phyloP scores from a whole-genome alignment of 306 rosid genomes.

The Lathyrus tuberosus region DNA sequence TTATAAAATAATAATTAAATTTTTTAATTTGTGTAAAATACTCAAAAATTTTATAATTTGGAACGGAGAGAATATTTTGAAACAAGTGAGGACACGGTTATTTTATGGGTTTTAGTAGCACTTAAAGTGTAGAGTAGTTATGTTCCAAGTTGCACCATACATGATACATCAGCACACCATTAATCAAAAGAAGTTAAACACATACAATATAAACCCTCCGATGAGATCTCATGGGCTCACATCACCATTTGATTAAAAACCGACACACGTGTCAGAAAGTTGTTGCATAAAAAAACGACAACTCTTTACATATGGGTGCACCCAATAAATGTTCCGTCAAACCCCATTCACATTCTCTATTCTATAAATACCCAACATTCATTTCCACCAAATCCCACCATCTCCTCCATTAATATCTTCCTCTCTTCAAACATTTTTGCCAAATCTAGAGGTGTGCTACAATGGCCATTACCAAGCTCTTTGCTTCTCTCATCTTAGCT shows the following conservation, averaged over 20 bases:
- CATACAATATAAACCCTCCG: not conserved
- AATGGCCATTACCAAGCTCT: slow-evolving; percentile 42
- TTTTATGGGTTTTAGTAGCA: no score
- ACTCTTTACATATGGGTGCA: slow-evolving; percentile 1
- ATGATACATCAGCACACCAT: not conserved
- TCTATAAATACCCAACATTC: slow-evolving; percentile 42
- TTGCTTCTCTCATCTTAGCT: slow-evolving; percentile 39
- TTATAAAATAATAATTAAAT: no score
- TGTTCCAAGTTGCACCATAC: not conserved
- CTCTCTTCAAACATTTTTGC: slow-evolving; percentile 2
- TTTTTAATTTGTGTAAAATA: no score
- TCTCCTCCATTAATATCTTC: slow-evolving; percentile 32
- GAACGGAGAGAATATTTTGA: no score
- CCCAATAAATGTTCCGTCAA: slow-evolving; percentile 40
- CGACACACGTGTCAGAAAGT: slow-evolving; percentile 37
- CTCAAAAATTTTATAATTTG: no score
- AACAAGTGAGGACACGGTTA: no score
- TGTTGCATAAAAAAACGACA: slow-evolving; percentile 20
- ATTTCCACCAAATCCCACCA: not conserved
- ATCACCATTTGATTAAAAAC: slow-evolving; percentile 24
- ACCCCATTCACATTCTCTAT: slow-evolving; percentile 1
- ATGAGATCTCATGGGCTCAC: slow-evolving; percentile 33
- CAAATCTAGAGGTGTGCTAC: slow-evolving; percentile 35
- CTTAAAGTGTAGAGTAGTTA: not conserved
- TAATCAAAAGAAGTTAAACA: not conserved